Percentiles rank a stretch among this genome's conserved stretches.
These are phyloP conservation scores for Penicillium sp. DNA, from an alignment of 2,329 filamentous ascomycete genomes.

Conservation along the genomic window DNA sequence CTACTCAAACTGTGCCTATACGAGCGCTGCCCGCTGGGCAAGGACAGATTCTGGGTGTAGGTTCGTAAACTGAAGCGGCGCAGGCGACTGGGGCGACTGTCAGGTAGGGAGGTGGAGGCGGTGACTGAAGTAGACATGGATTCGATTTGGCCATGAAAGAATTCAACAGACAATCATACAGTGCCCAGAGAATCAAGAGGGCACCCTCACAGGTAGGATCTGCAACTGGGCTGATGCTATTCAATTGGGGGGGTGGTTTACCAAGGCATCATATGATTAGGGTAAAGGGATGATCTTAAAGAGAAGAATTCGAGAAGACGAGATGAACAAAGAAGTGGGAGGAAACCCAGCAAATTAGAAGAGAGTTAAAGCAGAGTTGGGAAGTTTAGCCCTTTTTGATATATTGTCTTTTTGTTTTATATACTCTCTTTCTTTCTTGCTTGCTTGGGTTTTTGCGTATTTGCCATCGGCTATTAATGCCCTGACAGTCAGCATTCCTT, in stretches of 20 bases:
- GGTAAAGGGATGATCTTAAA: background rate
- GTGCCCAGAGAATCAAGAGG: background rate
- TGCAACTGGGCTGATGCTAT: constrained; percentile 16
- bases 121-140: constrained; percentile 36
- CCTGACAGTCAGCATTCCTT: constrained; percentile 4
- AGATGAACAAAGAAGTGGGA: background rate
- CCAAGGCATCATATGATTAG: constrained; percentile 9
- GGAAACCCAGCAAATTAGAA: background rate
- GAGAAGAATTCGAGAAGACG: background rate
- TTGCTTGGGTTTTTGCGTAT: background rate
- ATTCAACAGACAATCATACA: background rate
- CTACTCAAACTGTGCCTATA: constrained; percentile 35
- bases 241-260: background rate
- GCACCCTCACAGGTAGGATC: constrained; percentile 9
- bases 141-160: constrained; percentile 3
- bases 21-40: constrained; percentile 24
- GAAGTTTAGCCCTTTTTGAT: background rate
- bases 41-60: constrained; percentile 34
- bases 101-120: constrained; percentile 36
- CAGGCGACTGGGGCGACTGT: constrained; percentile 36
- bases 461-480: constrained; percentile 7
- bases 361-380: background rate
- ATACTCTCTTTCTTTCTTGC: background rate
- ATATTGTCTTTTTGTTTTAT: background rate
- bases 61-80: constrained; percentile 42